These are phyloP conservation scores for Globisporangium paddicum DNA, from an alignment of 352 stramenopile species.

Conservation along the genomic window DNA sequence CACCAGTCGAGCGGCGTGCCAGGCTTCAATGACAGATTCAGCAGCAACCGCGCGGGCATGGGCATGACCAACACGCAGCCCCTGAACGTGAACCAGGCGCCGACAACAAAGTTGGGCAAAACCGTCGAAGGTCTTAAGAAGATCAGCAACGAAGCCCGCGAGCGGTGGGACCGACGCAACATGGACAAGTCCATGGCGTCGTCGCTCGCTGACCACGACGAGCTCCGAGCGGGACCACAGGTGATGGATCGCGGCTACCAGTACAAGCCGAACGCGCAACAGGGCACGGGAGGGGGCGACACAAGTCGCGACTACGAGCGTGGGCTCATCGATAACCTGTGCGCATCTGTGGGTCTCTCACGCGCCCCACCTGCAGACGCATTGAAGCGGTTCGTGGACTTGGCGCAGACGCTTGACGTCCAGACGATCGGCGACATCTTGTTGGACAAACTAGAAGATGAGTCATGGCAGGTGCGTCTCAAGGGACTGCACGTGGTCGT, in stretches of 20 bases:
- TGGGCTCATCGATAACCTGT: constrained; percentile 82
- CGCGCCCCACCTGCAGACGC: constrained; percentile 71
- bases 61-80: constrained; percentile 47
- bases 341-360: constrained; percentile 64
- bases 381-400: constrained; percentile 80
- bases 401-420: constrained; percentile 81
- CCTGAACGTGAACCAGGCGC: constrained; percentile 23
- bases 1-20: constrained; percentile 16
- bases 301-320: constrained; percentile 84
- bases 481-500: constrained; percentile 83
- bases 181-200: constrained; percentile 90
- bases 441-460: constrained; percentile 83
- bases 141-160: constrained; percentile 67
- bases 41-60: constrained; percentile 37
- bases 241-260: constrained; percentile 68
- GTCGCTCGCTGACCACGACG: constrained; percentile 84
- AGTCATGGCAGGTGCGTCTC: constrained; percentile 72
- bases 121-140: constrained; percentile 80
- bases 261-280: constrained; percentile 59
- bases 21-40: constrained; percentile 52
- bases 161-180: constrained; percentile 85
- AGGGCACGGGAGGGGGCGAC: constrained; percentile 61
- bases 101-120: constrained; percentile 64
- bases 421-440: constrained; percentile 84
- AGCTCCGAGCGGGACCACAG: constrained; percentile 55